A percentile compares a stretch with the other conserved stretches of the same genome.
These are phyloP conservation scores for Bacterosira constricta DNA, from an alignment of 108 stramenopile genomes.

Conservation along the genomic window DNA sequence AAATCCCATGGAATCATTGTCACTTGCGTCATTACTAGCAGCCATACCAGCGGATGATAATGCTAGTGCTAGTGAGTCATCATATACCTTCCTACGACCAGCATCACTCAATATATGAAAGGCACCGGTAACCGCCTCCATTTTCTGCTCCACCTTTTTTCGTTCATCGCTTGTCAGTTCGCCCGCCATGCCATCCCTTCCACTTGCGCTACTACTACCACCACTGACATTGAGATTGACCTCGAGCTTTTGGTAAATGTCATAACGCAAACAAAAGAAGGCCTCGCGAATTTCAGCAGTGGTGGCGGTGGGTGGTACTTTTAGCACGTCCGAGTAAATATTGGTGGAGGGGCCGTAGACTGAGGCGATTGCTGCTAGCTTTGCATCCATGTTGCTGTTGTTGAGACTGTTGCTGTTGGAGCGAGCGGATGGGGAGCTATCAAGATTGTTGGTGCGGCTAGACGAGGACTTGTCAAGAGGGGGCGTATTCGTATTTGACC, in stretches of 20 bases:
- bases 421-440: too few species aligned
- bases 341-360: slow-evolving; percentile 51
- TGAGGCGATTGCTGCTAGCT: slow-evolving; percentile 14
- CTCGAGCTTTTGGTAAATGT: slow-evolving; percentile 24
- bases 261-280: slow-evolving; percentile 63
- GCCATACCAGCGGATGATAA: too few species aligned
- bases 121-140: slow-evolving; percentile 38
- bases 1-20: too few species aligned
- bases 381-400: background rate
- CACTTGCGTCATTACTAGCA: too few species aligned
- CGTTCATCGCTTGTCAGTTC: slow-evolving; percentile 14
- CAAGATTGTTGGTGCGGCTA: too few species aligned
- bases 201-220: background rate
- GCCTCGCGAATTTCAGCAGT: slow-evolving; percentile 63
- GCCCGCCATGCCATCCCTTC: background rate
- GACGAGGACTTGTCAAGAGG: too few species aligned
- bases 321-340: slow-evolving; percentile 47
- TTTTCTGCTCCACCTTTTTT: slow-evolving; percentile 18
- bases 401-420: background rate
- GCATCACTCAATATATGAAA: slow-evolving; percentile 41
- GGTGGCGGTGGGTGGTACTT: slow-evolving; percentile 34
- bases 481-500: background rate
- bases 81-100: slow-evolving; percentile 14
- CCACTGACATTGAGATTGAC: background rate
- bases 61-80: background rate